Conservation (phyloP, 805 yeast species). For the Myxozyma nipponensis region DNA sequence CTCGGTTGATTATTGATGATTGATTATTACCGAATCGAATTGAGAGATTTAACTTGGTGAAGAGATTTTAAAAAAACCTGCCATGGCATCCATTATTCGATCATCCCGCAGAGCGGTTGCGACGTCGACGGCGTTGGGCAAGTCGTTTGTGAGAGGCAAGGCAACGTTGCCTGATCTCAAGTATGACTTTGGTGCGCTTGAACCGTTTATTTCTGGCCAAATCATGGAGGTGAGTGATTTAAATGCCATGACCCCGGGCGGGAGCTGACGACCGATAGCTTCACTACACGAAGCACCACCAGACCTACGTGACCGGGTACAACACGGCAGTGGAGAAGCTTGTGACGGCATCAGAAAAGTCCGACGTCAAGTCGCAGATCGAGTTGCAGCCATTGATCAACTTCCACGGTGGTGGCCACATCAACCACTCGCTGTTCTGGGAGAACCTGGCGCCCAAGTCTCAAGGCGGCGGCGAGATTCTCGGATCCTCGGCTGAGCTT, state of each 20-base stretch:
- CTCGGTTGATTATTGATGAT: no score
- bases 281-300: constrained; percentile 89
- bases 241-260: no score
- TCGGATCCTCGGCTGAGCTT: constrained; percentile 53
- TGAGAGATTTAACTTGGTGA: no score
- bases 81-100: not conserved
- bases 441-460: constrained; percentile 74
- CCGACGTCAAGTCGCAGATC: constrained; percentile 56
- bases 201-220: constrained; percentile 80
- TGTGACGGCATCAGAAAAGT: constrained; percentile 56
- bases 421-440: constrained; percentile 86
- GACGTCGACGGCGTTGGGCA: constrained; percentile 2
- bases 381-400: constrained; percentile 69
- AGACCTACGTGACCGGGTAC: constrained; percentile 82
- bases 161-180: constrained; percentile 70
- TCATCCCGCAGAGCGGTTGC: constrained; percentile 10
- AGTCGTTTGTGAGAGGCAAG: constrained; percentile 20
- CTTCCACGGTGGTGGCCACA: constrained; percentile 90
- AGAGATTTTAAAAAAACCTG: no score
- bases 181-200: constrained; percentile 80
- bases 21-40: no score
- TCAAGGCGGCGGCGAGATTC: constrained; percentile 65
- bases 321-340: constrained; percentile 74
- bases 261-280: no score
- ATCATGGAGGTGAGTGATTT: constrained; percentile 57